Base-by-base conservation (phyloP, 164 flowering plant genomes). In the Aristolochia fimbriata region DNA sequence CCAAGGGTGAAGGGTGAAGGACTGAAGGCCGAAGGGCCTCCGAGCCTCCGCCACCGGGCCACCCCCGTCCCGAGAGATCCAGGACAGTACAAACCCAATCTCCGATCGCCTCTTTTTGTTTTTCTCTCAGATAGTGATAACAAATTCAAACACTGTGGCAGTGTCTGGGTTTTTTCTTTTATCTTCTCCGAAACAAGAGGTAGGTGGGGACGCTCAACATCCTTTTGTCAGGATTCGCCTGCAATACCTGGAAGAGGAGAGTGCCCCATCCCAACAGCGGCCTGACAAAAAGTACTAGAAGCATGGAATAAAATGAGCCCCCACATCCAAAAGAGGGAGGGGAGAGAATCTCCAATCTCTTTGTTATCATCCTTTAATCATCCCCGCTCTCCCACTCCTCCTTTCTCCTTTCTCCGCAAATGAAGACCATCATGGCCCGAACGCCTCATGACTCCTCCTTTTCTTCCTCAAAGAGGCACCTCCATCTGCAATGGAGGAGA, bases 401-500 rank as follows among this genome's bases (percentile, higher is more conserved):
- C 37, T n/a, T 43, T 27, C 53, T 25, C 56, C 37, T n/a, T 43
- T 27, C 10, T 30, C 55, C 27, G n/a, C 37, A 65, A 24, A 88
- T 82, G 88, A 86, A 62, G 78, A 77, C 89, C 61, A 83, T 85
- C 76, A 81, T 69, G 79, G 79, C 83, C 19, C 80, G 68, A 49
- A 67, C 75, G 14, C 71, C 81, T 15, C 82, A 79, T 58, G 93
- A 85, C 67, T 83, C 91, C 47, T 91, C 97, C 51, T 82, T 86
- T 82, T 84, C 97, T 25, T 87, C 85, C 83, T 91, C 97, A 20
- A 83, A 75, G 62, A 80, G 95, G 45, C 78, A 78, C 74, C 78
- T 89, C 72, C 75, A 79, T 62, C 8, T 37, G 43, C 43, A 37
- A 37, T 81, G 81, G 84, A 78, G 62, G 51, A 80, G 72, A 62